These are phyloP conservation scores for Leccinum obscurum DNA, from an alignment of 768 basidiomycete genomes.

Conservation along the genomic window DNA sequence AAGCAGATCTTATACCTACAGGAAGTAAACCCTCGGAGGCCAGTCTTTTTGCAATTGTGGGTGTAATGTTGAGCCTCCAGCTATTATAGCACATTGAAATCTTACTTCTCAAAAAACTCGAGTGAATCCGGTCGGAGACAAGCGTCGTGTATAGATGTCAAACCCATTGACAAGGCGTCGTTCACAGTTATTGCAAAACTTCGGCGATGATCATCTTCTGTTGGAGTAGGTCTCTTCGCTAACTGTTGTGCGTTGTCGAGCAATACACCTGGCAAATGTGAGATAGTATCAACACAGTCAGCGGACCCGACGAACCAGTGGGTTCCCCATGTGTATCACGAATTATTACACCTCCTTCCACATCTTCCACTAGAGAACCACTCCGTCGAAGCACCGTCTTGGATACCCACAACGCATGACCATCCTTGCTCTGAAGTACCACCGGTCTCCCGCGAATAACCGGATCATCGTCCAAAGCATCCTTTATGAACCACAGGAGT, in stretches of 20 bases:
- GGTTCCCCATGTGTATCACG: conserved; percentile 66
- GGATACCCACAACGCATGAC: conserved; percentile 89
- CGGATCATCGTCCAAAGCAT: conserved; percentile 69
- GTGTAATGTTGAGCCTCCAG: conserved; percentile 33
- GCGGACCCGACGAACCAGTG: conserved; percentile 51
- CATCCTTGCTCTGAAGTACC: conserved; percentile 81
- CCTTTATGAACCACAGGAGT: conserved; percentile 40
- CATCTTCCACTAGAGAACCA: conserved; percentile 59
- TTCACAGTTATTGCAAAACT: conserved; percentile 54
- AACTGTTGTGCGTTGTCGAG: conserved; percentile 87
- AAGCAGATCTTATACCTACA: conserved; percentile 35
- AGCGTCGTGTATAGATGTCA: background rate
- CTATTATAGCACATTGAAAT: background rate
- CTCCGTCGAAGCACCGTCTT: conserved; percentile 55
- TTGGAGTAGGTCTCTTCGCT: conserved; percentile 60
- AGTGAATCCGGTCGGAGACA: background rate
- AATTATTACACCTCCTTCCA: conserved; percentile 79
- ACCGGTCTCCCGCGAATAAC: conserved; percentile 69
- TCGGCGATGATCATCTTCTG: conserved; percentile 59
- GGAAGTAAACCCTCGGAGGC: conserved; percentile 61
- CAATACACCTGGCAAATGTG: conserved; percentile 54
- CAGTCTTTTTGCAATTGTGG: conserved; percentile 45
- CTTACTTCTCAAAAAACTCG: background rate
- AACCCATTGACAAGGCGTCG: background rate
- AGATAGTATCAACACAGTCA: conserved; percentile 6